Evolutionary conservation across 306 rosid species (phyloP).

Genomic region (Dryas drummondii): DNA sequence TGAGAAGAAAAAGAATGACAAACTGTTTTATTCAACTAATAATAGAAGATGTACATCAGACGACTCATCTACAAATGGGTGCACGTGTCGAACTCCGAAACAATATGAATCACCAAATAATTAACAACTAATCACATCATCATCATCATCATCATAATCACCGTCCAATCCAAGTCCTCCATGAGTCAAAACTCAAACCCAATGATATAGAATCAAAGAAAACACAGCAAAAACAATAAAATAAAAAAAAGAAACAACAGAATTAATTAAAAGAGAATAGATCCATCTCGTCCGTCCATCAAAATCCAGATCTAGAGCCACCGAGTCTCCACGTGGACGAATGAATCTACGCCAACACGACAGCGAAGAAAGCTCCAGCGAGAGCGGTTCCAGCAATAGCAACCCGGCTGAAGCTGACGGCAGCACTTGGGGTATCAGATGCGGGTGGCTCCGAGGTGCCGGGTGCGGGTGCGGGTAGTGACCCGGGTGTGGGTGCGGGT

Average conservation of each 20-base stretch:
- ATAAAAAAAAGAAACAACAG: constrained; percentile 6
- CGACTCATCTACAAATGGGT: constrained; percentile 60
- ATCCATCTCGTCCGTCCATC: constrained; percentile 53
- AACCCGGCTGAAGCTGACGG: constrained; percentile 27
- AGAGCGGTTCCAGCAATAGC: constrained; percentile 57
- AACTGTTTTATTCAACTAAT: constrained; percentile 57
- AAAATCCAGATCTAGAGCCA: constrained; percentile 32
- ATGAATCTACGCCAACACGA: constrained; percentile 53
- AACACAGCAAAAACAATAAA: constrained; percentile 18
- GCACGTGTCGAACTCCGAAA: constrained; percentile 44
- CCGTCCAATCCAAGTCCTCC: constrained; percentile 16
- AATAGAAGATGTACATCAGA: constrained; percentile 54
- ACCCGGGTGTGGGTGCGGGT: constrained; percentile 16
- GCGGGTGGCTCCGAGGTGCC: constrained; percentile 15
- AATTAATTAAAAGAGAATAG: constrained; percentile 36
- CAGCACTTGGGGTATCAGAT: background rate
- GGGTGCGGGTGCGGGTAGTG: constrained; percentile 1
- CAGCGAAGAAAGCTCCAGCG: constrained; percentile 56
- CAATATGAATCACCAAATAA: constrained; percentile 50
- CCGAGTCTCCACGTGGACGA: constrained; percentile 36
- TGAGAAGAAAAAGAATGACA: constrained; percentile 48
- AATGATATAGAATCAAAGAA: constrained; percentile 36
- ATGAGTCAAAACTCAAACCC: constrained; percentile 19
- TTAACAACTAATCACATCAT: constrained; percentile 19
- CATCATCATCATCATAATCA: constrained; percentile 16